Percentiles rank a stretch among this genome's conserved stretches.
Evolutionary conservation across 257 asterid genomes (phyloP).

Genomic region (Solanum bulbocastanum): DNA sequence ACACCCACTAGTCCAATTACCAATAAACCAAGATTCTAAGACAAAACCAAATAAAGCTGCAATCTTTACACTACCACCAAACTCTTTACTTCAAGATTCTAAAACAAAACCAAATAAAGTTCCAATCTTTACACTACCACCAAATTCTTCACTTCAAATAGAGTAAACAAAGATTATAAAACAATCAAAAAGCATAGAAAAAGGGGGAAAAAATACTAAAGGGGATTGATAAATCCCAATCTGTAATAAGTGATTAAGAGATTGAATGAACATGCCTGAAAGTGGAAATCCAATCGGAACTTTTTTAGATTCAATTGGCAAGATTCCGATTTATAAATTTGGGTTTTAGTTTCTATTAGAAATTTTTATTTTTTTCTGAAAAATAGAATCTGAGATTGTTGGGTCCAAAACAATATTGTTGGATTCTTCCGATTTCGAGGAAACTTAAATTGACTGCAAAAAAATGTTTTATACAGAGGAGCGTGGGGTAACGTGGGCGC

Average conservation of each 20-base stretch:
- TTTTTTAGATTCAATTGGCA: neutral
- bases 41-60: neutral
- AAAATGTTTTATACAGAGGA: neutral
- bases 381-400: neutral
- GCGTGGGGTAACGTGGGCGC: neutral
- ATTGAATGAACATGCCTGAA: neutral
- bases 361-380: neutral
- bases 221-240: neutral
- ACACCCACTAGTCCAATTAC: neutral
- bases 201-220: neutral
- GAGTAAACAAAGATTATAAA: neutral
- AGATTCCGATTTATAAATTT: neutral
- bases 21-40: neutral
- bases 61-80: neutral
- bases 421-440: neutral
- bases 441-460: neutral
- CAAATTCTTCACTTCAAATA: neutral
- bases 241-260: neutral
- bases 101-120: neutral
- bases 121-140: neutral
- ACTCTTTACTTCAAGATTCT: neutral
- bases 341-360: neutral
- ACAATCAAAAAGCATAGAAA: neutral
- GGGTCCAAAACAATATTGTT: neutral
- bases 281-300: neutral